These are phyloP conservation scores for Cercospora sp. DNA, from an alignment of 2,329 filamentous ascomycete species.

Conservation along the genomic window DNA sequence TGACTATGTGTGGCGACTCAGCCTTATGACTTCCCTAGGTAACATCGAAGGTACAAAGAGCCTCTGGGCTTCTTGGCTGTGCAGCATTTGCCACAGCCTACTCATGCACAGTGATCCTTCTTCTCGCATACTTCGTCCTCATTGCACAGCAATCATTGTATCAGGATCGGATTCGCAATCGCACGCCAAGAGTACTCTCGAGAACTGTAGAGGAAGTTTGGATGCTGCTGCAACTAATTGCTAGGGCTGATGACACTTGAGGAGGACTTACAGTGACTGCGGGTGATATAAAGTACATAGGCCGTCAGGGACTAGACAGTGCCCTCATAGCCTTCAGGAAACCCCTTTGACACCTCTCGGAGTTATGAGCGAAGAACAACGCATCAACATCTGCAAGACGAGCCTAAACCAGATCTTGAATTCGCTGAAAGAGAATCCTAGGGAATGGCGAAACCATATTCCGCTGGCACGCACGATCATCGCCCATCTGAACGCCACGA, in stretches of 20 bases:
- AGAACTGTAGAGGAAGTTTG: background rate
- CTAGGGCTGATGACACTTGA: background rate
- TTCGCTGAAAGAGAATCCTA: slow-evolving; percentile 39
- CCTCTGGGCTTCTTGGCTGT: background rate
- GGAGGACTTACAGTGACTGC: background rate
- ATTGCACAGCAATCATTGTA: background rate
- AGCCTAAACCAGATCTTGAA: slow-evolving; percentile 39
- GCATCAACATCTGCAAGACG: slow-evolving; percentile 35
- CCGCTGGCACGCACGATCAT: slow-evolving; percentile 44
- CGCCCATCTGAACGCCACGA: slow-evolving; percentile 42
- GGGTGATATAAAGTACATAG: background rate
- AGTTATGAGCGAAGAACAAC: slow-evolving; percentile 35
- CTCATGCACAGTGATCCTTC: background rate
- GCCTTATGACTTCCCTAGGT: background rate
- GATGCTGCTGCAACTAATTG: background rate
- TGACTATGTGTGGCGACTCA: slow-evolving; percentile 1
- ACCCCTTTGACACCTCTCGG: background rate
- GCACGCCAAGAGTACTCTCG: background rate
- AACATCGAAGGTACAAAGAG: background rate
- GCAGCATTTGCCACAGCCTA: slow-evolving; percentile 2
- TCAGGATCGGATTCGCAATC: background rate
- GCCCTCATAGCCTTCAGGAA: background rate
- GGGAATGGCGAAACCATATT: slow-evolving; percentile 32
- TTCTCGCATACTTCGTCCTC: background rate
- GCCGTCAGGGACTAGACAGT: background rate